Evolutionary conservation across 129 eudicot species (phyloP), one percentile per base, ranked within the genome.

Genomic region (Kitagawia praeruptora): DNA sequence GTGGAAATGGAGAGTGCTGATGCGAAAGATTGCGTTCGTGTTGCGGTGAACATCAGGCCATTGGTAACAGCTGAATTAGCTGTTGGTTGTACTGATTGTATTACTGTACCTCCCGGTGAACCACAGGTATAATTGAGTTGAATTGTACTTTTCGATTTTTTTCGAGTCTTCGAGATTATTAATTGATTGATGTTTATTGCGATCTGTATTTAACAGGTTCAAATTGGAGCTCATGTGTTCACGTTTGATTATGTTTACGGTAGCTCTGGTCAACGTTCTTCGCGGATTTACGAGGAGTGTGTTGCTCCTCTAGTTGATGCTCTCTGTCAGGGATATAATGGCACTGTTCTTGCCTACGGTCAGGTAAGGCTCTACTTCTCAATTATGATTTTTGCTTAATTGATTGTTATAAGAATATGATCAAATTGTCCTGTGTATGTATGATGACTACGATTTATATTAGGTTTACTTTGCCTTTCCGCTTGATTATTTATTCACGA

Each of bases 281-380:
- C 91, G 9, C 75, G 78, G 11, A 92, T 95, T 58, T 95, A 84
- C 44, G 94, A 90, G 41, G 95, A 92, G 1, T 92, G 97, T 70
- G 93, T 92, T 76, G 89, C 92, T 23, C 96, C 99, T 5, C 88
- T 96, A 4, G 91, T 96, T 31, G 98, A 96, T 54, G 95, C 98
- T 0, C 84, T 96, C 6, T 89, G 89, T 41, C 85, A 85, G 40
- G 99, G 99, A 5, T 96, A 92, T 80, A 96, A 96, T 78, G 97
- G 95, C 15, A 96, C 99, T 0, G 98, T 96, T 10, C 88, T 96
- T 8, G 99, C 99, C 0, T 96, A 96, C 71, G 99, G 99, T 7
- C 99, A 96, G 96, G 98, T 96, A 53, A 8, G 10, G 5, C 12
- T 39, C 12, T 70, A 3, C 12, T 70, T 70, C 23, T 31, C 14